Conservation (phyloP, 108 stramenopile genomes). For the Cyclotella atomus region DNA sequence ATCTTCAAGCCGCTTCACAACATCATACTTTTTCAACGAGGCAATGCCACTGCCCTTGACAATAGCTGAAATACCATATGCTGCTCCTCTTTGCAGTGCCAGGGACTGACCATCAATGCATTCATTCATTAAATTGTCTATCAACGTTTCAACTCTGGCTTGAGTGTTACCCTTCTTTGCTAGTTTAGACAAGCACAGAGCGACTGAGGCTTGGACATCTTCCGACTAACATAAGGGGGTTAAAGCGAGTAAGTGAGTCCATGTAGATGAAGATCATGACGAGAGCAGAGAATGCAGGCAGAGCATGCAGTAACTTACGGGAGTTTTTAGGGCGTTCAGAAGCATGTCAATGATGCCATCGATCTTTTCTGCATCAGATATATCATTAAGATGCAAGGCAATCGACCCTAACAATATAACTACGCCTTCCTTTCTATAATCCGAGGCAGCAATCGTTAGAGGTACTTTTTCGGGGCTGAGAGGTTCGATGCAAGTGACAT, state of each 20-base stretch:
- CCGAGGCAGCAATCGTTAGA: constrained; percentile 53
- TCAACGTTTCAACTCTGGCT: constrained; percentile 66
- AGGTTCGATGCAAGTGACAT: constrained; percentile 49
- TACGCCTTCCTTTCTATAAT: constrained; percentile 89
- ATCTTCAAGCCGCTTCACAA: constrained; percentile 90
- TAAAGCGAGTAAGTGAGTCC: too few relatives aligned
- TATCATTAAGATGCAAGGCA: constrained; percentile 82
- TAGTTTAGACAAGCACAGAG: constrained; percentile 74
- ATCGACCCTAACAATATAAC: constrained; percentile 88
- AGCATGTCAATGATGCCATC: constrained; percentile 86
- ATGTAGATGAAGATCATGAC: too few relatives aligned
- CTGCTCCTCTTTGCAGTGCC: constrained; percentile 87
- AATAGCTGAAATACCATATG: constrained; percentile 95
- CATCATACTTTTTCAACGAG: constrained; percentile 89
- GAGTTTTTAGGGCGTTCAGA: constrained; percentile 53
- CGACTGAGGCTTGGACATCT: constrained; percentile 87
- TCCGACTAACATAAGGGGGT: constrained; percentile 55
- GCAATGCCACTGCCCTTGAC: constrained; percentile 99
- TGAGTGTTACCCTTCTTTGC: constrained; percentile 90
- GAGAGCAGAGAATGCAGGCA: too few relatives aligned
- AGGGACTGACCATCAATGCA: constrained; percentile 73
- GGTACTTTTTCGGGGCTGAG: constrained; percentile 68
- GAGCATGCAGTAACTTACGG: not conserved
- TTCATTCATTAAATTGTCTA: constrained; percentile 62
- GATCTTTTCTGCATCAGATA: constrained; percentile 77